These are phyloP conservation scores for Thoreauomyces humboldtii DNA, from an alignment of 192 early-diverging fungal species.

Conservation along the genomic window DNA sequence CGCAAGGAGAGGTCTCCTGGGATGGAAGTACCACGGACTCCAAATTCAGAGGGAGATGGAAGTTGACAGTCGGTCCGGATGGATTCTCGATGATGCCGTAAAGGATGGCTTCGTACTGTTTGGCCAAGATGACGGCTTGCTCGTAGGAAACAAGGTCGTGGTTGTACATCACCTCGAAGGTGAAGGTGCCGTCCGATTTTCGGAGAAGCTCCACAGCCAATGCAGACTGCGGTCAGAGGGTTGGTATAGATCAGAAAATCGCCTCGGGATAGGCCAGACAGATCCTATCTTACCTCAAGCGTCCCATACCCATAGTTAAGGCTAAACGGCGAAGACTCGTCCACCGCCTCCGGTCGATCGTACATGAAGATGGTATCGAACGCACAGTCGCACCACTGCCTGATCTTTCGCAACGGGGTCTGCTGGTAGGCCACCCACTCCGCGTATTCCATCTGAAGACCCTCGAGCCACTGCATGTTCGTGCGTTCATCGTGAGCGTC, in stretches of 20 bases:
- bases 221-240: neutral
- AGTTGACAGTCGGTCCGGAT: constrained; percentile 2
- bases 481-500: too few relatives aligned
- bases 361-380: constrained; percentile 18
- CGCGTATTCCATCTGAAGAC: too few relatives aligned
- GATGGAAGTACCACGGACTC: too few relatives aligned
- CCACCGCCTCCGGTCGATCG: too few relatives aligned
- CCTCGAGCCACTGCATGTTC: too few relatives aligned
- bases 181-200: neutral
- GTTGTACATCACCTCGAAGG: neutral
- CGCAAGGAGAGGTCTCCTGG: neutral
- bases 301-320: too few relatives aligned
- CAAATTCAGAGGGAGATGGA: too few relatives aligned
- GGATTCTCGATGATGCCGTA: neutral
- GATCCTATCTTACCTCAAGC: neutral
- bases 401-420: too few relatives aligned
- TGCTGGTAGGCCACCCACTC: too few relatives aligned
- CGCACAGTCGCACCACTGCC: too few relatives aligned
- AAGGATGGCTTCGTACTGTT: neutral
- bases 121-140: constrained; percentile 2
- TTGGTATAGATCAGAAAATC: neutral
- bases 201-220: neutral
- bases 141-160: neutral
- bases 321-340: too few relatives aligned
- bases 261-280: neutral